Percentiles rank a stretch among this genome's conserved stretches.
phyloP scores from a whole-genome alignment of 768 basidiomycete species.

The Cystofilobasidium ferigula region DNA sequence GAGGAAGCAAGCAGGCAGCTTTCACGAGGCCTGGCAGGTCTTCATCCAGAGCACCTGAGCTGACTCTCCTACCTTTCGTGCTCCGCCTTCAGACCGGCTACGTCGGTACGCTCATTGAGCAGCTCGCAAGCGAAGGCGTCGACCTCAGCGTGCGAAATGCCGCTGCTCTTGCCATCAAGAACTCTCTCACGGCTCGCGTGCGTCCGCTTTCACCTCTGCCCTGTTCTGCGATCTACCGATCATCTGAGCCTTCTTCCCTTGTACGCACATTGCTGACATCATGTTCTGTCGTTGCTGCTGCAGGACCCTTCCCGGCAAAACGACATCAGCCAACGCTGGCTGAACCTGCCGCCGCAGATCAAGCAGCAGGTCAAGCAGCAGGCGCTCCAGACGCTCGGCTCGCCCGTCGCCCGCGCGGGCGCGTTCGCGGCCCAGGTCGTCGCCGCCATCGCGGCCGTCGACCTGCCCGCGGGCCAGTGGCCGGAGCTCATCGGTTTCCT shows the following conservation, averaged over 20 bases:
- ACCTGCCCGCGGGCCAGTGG: slow-evolving; percentile 82
- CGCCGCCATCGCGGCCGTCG: slow-evolving; percentile 83
- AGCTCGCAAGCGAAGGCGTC: slow-evolving; percentile 65
- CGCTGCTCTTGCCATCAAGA: slow-evolving; percentile 95
- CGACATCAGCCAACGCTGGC: slow-evolving; percentile 70
- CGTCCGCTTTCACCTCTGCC: slow-evolving; percentile 34
- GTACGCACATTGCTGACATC: background rate
- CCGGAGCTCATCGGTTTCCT: slow-evolving; percentile 76
- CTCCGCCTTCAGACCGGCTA: slow-evolving; percentile 73
- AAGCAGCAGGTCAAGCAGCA: slow-evolving; percentile 71
- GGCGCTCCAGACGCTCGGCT: slow-evolving; percentile 70
- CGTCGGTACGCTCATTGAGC: slow-evolving; percentile 76
- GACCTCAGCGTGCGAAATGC: slow-evolving; percentile 73
- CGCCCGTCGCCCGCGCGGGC: slow-evolving; percentile 59
- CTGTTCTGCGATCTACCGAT: slow-evolving; percentile 27
- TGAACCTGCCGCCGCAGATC: slow-evolving; percentile 54
- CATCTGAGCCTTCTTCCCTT: slow-evolving; percentile 22
- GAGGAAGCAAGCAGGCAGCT: too few relatives aligned
- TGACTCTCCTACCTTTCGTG: too few relatives aligned
- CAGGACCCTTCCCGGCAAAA: slow-evolving; percentile 66
- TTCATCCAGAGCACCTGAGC: too few relatives aligned
- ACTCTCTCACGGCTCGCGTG: slow-evolving; percentile 80
- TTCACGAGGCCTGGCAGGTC: too few relatives aligned
- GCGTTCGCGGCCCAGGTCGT: slow-evolving; percentile 86
- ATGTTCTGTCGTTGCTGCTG: slow-evolving; percentile 26